phyloP scores from a whole-genome alignment of 2,329 filamentous ascomycete genomes.

The Hypomyces rosellus region DNA sequence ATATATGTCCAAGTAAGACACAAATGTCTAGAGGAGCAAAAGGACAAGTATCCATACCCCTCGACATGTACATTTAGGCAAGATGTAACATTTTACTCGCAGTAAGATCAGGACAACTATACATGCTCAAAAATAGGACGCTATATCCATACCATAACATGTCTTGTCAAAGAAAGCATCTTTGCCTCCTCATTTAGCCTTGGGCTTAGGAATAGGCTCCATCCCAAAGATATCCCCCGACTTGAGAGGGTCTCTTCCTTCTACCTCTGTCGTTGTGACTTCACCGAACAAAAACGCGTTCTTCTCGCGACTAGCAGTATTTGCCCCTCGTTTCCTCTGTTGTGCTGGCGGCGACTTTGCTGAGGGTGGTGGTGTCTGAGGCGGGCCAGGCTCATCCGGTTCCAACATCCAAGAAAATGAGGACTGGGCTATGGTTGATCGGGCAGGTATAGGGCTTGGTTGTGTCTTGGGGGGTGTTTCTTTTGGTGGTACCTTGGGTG shows the following conservation, averaged over 20 bases:
- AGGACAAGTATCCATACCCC: too few relatives aligned
- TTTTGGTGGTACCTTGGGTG: not conserved
- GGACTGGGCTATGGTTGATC: constrained; percentile 64
- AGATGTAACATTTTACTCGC: too few relatives aligned
- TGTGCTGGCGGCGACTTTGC: constrained; percentile 26
- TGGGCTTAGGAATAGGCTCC: constrained; percentile 37
- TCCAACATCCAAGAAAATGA: constrained; percentile 77
- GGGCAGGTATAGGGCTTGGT: constrained; percentile 42
- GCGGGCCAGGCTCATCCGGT: constrained; percentile 35
- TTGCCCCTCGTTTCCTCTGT: constrained; percentile 36
- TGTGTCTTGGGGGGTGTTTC: constrained; percentile 10
- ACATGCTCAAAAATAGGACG: too few relatives aligned
- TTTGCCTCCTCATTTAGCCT: constrained; percentile 10
- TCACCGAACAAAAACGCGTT: constrained; percentile 58
- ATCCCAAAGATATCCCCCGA: constrained; percentile 50
- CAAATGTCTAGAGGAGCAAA: too few relatives aligned
- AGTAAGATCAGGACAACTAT: too few relatives aligned
- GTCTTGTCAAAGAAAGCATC: too few relatives aligned
- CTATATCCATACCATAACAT: too few relatives aligned
- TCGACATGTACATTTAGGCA: too few relatives aligned
- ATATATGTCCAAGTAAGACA: too few relatives aligned
- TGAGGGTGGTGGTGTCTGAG: constrained; percentile 17
- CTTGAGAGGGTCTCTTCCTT: constrained; percentile 30
- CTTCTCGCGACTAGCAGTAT: constrained; percentile 44
- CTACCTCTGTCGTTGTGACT: constrained; percentile 29